Evolutionary conservation across 176 grass and related monocot genomes (phyloP), one percentile per base, ranked within the genome.

Genomic region (Cenchrus purpureus): DNA sequence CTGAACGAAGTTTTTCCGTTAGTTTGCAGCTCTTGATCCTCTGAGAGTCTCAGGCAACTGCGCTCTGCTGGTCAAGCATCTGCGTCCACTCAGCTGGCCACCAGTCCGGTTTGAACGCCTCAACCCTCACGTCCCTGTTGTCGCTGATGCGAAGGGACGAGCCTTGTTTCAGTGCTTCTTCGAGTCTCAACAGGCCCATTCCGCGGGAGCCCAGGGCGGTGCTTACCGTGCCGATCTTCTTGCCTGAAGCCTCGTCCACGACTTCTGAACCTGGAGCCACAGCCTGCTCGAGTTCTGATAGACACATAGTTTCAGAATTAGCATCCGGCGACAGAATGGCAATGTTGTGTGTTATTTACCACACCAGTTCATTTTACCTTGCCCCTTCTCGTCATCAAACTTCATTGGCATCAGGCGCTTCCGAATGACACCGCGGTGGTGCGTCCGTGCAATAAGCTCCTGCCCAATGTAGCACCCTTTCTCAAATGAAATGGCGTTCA

Each of bases 381-480:
- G 31, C 55, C 88, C 89, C 15, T 94, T 84, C 58, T 79, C 73
- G 61, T 87, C 73, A 7, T 88, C 46, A 71, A 95, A 93, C 55
- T 84, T 92, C 58, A 98, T 74, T 17, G 93, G 96, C 79, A 95
- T 74, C 19, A 95, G 80, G 73, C 96, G 93, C 74, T 98, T 98
- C 51, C 93, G 88, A 25, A 98, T 94, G 78, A 95, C 84, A 78
- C 96, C 93, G 5, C 96, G 96, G 63, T 98, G 93, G 68, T 98
- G 96, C 31, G 96, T 94, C 31, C 96, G 87, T 74, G 96, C 93
- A 58, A 98, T 91, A 77, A 98, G 91, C 84, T 98, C 96, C 83
- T 98, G 96, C 1, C 96, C 96, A 20, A 98, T 91, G 65, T 98
- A 98, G 87, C 96, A 98, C 5, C 96, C 96, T 81, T 98, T 95